Evolutionary conservation across 1,284 basidiomycete genomes (phyloP), one percentile per base, ranked within the genome.

Genomic region (Entoloma clypeatum): DNA sequence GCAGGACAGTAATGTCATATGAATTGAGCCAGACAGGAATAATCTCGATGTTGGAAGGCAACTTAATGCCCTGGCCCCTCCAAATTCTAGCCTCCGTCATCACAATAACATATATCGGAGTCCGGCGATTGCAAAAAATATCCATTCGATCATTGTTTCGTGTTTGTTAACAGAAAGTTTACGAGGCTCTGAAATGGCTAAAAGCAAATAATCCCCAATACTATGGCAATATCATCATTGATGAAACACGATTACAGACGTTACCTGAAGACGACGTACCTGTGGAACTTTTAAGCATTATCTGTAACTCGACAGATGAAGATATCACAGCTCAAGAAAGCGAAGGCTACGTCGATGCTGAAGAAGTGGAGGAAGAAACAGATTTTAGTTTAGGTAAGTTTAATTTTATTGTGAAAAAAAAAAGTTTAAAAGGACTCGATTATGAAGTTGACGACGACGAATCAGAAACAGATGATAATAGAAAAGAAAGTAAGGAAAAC

Each of bases 181-280:
- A 9, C 2, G 36, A 48, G 1, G 63, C 64, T 1, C 42, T 68
- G 3, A 5, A 4, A 1, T 69, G 66, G 62, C 35, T 68, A 27
- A 68, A 67, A 39, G 27, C 19, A 1, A 52, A 68, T 42, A 70
- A 69, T 45, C 34, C 50, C 3, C 35, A 39, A 11, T 48, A 48
- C 1, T 70, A 65, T 47, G 53, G 41, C 0, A 41, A 58, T 30
- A 52, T 65, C 14, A 35, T 49, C 2, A 58, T 68, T 5, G 32
- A 11, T 29, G 47, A 1, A 27, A 68, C 6, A 10, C 8, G 2
- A 7, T 7, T n/a, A n/a, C n/a, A n/a, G n/a, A n/a, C n/a, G 7
- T 41, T 69, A 3, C 68, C 63, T 7, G 57, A 62, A 8, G 58
- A 68, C 39, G 59, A 58, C 33, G 48, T 69, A 9, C 66, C 64